phyloP scores from a whole-genome alignment of 441 rosid genomes.

The Pelargonium fulgidum region DNA sequence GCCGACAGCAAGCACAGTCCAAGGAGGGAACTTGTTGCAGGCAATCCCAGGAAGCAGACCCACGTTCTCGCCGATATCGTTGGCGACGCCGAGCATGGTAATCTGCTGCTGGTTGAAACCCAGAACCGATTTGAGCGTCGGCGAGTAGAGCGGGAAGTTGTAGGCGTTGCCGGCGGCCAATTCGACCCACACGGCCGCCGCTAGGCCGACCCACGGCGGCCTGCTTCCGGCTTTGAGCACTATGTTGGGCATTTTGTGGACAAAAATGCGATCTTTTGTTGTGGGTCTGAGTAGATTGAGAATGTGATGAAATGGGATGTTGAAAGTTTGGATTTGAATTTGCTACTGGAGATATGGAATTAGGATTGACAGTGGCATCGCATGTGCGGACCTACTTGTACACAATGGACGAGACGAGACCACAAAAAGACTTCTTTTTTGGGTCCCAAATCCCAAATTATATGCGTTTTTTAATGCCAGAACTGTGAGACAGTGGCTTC shows the following conservation, averaged over 20 bases:
- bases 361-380: no score
- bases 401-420: no score
- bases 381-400: no score
- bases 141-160: slow-evolving; percentile 85
- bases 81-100: slow-evolving; percentile 84
- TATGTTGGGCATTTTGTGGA: slow-evolving; percentile 41
- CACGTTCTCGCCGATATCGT: slow-evolving; percentile 84
- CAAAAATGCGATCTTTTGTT: no score
- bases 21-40: slow-evolving; percentile 82
- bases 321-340: neutral
- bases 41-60: slow-evolving; percentile 78
- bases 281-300: neutral
- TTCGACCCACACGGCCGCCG: slow-evolving; percentile 90
- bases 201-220: slow-evolving; percentile 95
- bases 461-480: no score
- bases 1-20: slow-evolving; percentile 70
- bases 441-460: no score
- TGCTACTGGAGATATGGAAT: neutral
- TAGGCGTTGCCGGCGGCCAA: slow-evolving; percentile 57
- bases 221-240: slow-evolving; percentile 69
- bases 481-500: no score
- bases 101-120: slow-evolving; percentile 79
- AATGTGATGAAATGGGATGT: neutral
- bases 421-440: no score
- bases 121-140: slow-evolving; percentile 65